Evolutionary conservation across 257 asterid genomes (phyloP).

Genomic region (Linderniella brevidens): DNA sequence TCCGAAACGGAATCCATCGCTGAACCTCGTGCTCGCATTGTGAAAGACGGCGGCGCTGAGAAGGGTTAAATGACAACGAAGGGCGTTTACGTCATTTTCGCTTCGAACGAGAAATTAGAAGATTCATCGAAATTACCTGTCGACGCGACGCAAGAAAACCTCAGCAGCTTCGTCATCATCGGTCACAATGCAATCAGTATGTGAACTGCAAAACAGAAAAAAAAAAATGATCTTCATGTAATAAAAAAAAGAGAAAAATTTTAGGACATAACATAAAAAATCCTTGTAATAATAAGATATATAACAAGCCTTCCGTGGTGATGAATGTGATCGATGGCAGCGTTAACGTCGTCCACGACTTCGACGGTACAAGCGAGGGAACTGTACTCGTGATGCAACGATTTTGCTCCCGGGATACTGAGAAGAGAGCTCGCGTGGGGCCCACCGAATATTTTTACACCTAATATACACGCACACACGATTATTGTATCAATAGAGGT

Average conservation of each 20-base stretch:
- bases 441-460: constrained; percentile 77
- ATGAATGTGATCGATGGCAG: constrained; percentile 88
- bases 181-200: constrained; percentile 75
- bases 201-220: constrained; percentile 48
- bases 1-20: constrained; percentile 92
- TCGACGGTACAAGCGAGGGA: constrained; percentile 90
- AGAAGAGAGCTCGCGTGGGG: constrained; percentile 58
- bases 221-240: neutral
- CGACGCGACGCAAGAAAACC: constrained; percentile 31
- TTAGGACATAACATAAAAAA: neutral
- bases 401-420: constrained; percentile 54
- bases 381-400: constrained; percentile 92
- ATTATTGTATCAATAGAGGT: neutral
- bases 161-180: constrained; percentile 72
- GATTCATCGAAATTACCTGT: constrained; percentile 17
- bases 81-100: no score
- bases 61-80: constrained; percentile 2
- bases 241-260: neutral
- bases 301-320: constrained; percentile 69
- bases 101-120: neutral
- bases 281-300: neutral
- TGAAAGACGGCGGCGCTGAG: constrained; percentile 72
- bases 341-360: constrained; percentile 80
- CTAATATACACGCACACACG: constrained; percentile 20
- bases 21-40: constrained; percentile 18